Evolutionary conservation across 1,284 basidiomycete species (phyloP).

Genomic region (Marasmius fiardii): DNA sequence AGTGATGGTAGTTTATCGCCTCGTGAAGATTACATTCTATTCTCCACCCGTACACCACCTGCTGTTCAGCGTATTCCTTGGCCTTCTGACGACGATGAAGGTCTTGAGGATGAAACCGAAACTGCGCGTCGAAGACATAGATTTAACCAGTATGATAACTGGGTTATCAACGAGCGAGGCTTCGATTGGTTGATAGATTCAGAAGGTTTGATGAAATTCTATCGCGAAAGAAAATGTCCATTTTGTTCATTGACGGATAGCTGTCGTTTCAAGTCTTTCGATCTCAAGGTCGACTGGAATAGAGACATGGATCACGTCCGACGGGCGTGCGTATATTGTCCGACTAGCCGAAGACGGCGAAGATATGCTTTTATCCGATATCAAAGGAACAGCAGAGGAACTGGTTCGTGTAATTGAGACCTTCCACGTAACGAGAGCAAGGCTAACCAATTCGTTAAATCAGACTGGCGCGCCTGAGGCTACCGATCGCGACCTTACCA

Average conservation of each 20-base stretch:
- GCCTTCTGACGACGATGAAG: slow-evolving; percentile 52
- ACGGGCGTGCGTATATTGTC: slow-evolving; percentile 77
- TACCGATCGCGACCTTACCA: too few species aligned
- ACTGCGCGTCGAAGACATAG: slow-evolving; percentile 20
- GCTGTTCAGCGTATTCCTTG: slow-evolving; percentile 79
- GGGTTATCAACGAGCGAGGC: slow-evolving; percentile 67
- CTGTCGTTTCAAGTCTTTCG: slow-evolving; percentile 55
- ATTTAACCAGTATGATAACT: slow-evolving; percentile 58
- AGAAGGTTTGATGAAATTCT: slow-evolving; percentile 51
- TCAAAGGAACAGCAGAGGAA: background rate
- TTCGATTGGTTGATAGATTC: slow-evolving; percentile 70
- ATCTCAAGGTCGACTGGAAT: slow-evolving; percentile 55
- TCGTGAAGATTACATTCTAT: slow-evolving; percentile 61
- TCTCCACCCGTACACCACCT: slow-evolving; percentile 68
- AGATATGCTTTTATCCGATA: background rate
- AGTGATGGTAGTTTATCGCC: slow-evolving; percentile 59
- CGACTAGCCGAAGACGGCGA: slow-evolving; percentile 44
- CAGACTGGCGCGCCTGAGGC: too few species aligned
- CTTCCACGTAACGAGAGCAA: slow-evolving; percentile 15
- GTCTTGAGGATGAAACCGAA: slow-evolving; percentile 27
- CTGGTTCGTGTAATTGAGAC: slow-evolving; percentile 8
- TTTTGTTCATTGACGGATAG: slow-evolving; percentile 30
- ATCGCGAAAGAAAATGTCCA: background rate
- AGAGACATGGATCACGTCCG: slow-evolving; percentile 81
- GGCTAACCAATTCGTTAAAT: too few species aligned